phyloP scores from a whole-genome alignment of 345 rosid species.

The Aquilaria malaccensis region DNA sequence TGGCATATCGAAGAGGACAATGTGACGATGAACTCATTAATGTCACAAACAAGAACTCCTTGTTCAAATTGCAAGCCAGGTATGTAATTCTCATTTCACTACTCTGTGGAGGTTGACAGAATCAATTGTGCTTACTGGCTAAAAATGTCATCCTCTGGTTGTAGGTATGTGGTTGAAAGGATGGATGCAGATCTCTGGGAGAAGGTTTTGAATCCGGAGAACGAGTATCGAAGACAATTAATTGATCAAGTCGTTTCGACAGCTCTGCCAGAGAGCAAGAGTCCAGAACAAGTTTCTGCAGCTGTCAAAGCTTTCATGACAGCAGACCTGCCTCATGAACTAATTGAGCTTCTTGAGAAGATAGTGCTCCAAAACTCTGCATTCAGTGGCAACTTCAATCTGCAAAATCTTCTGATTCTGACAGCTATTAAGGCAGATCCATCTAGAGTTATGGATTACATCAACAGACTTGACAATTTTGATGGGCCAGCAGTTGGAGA shows the following conservation, averaged over 20 bases:
- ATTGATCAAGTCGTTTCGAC: slow-evolving; percentile 98
- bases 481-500: slow-evolving; percentile 99
- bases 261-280: slow-evolving; percentile 91
- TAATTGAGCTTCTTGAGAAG: slow-evolving; percentile 87
- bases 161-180: slow-evolving; percentile 96
- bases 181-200: slow-evolving; percentile 99
- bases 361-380: slow-evolving; percentile 97
- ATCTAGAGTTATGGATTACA: slow-evolving; percentile 94
- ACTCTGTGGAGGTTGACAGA: slow-evolving; percentile 5
- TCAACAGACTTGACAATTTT: slow-evolving; percentile 90
- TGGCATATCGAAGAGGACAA: slow-evolving; percentile 95
- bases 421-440: slow-evolving; percentile 97
- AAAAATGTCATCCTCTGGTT: slow-evolving; percentile 17
- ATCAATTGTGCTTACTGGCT: slow-evolving; percentile 15
- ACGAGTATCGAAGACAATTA: slow-evolving; percentile 82
- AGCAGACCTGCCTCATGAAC: slow-evolving; percentile 75
- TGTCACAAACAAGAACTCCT: slow-evolving; percentile 93
- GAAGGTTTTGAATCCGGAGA: slow-evolving; percentile 83
- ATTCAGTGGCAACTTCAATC: slow-evolving; percentile 93
- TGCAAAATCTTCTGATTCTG: slow-evolving; percentile 93
- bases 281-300: slow-evolving; percentile 81
- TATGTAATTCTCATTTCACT: slow-evolving; percentile 22
- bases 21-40: slow-evolving; percentile 96
- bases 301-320: slow-evolving; percentile 87
- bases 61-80: slow-evolving; percentile 99